Conservation (phyloP, 2,329 filamentous ascomycete species). For the Phaeophleospora eucalypticola region DNA sequence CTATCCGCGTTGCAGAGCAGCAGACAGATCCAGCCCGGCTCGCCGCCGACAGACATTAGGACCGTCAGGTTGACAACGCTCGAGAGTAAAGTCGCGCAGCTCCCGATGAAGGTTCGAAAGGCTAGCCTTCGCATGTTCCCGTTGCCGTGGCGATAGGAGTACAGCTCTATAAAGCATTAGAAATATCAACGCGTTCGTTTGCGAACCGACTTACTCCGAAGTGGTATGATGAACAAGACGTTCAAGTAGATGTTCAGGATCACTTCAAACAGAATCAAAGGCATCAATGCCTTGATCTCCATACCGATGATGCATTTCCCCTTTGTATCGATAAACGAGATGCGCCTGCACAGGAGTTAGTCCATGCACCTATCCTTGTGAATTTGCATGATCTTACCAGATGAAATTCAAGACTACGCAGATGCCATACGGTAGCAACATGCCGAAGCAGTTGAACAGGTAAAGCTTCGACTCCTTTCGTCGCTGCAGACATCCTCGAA, state of each 20-base stretch:
- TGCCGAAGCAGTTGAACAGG: slow-evolving; percentile 17
- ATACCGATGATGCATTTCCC: slow-evolving; percentile 14
- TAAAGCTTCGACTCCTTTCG: slow-evolving; percentile 9
- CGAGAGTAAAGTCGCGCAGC: slow-evolving; percentile 12
- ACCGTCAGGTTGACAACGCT: slow-evolving; percentile 16
- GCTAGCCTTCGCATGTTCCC: slow-evolving; percentile 13
- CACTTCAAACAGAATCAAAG: slow-evolving; percentile 14
- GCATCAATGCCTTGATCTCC: slow-evolving; percentile 10
- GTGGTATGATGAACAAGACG: slow-evolving; percentile 13
- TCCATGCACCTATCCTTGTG: not conserved
- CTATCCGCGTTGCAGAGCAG: slow-evolving; percentile 16
- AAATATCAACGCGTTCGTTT: not conserved
- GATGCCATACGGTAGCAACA: slow-evolving; percentile 13
- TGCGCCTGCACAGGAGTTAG: slow-evolving; percentile 9
- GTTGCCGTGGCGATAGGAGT: slow-evolving; percentile 13
- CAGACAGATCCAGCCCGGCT: slow-evolving; percentile 15
- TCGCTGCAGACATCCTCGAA: slow-evolving; percentile 11
- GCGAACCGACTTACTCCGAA: slow-evolving; percentile 8
- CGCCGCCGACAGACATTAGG: slow-evolving; percentile 10
- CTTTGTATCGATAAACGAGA: slow-evolving; percentile 9
- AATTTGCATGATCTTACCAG: slow-evolving; percentile 4
- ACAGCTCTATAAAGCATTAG: slow-evolving; percentile 9
- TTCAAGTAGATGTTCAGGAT: slow-evolving; percentile 16
- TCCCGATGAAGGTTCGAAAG: slow-evolving; percentile 13
- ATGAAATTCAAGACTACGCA: slow-evolving; percentile 13